A percentile compares a stretch with the other conserved stretches of the same genome.
phyloP scores from a whole-genome alignment of 495 filamentous ascomycete genomes.

The Geoglossum glabrum region DNA sequence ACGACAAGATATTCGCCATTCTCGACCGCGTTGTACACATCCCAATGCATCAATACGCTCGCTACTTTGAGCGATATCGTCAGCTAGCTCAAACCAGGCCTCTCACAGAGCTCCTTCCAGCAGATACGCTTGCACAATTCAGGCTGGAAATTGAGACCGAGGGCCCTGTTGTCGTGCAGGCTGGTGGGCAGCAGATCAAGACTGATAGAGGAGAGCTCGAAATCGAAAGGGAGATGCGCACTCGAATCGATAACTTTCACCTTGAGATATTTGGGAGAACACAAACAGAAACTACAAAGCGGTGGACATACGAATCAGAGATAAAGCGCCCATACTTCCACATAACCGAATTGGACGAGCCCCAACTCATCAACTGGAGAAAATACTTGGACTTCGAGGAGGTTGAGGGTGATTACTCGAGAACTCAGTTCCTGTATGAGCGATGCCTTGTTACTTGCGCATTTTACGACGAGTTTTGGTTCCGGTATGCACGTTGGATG shows the following conservation, averaged over 20 bases:
- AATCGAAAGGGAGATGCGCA: slow-evolving; percentile 63
- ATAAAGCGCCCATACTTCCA: slow-evolving; percentile 97
- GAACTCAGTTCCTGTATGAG: slow-evolving; percentile 77
- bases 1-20: slow-evolving; percentile 73
- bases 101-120: slow-evolving; percentile 47
- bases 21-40: slow-evolving; percentile 74
- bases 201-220: slow-evolving; percentile 43
- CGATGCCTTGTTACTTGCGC: slow-evolving; percentile 82
- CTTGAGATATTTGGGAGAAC: slow-evolving; percentile 64
- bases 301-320: slow-evolving; percentile 88
- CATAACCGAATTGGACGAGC: slow-evolving; percentile 74
- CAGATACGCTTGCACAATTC: slow-evolving; percentile 47
- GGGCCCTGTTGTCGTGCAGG: slow-evolving; percentile 23
- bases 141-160: slow-evolving; percentile 48
- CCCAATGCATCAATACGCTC: slow-evolving; percentile 90
- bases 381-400: slow-evolving; percentile 98
- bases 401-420: slow-evolving; percentile 50
- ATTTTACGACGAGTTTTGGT: slow-evolving; percentile 94
- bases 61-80: slow-evolving; percentile 85
- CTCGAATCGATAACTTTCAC: slow-evolving; percentile 60
- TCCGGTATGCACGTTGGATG: slow-evolving; percentile 97
- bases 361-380: slow-evolving; percentile 78
- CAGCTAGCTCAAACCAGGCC: slow-evolving; percentile 55
- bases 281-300: slow-evolving; percentile 74
- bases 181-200: slow-evolving; percentile 28